phyloP scores from a whole-genome alignment of 2,329 filamentous ascomycete genomes.

The Venturia asperata region DNA sequence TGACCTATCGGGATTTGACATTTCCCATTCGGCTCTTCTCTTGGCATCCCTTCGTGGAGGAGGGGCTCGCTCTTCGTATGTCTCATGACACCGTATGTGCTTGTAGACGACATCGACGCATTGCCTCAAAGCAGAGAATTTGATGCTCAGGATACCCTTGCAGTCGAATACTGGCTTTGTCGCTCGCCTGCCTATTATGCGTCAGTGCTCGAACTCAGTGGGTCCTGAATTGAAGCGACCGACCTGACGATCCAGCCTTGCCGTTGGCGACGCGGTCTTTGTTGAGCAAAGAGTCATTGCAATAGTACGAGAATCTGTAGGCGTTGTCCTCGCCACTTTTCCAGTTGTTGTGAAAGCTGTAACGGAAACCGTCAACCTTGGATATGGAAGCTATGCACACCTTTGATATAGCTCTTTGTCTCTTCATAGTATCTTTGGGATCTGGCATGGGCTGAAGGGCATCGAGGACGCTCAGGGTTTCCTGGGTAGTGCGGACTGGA shows the following conservation, averaged over 20 bases:
- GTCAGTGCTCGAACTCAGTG: background rate
- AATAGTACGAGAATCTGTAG: constrained; percentile 43
- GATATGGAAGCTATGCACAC: constrained; percentile 39
- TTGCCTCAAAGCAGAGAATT: constrained; percentile 39
- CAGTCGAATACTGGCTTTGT: constrained; percentile 45
- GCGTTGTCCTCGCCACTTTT: constrained; percentile 40
- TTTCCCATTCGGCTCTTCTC: constrained; percentile 31
- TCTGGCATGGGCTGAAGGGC: constrained; percentile 31
- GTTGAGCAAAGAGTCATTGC: constrained; percentile 45
- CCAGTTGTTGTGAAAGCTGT: constrained; percentile 46
- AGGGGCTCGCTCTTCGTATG: constrained; percentile 39
- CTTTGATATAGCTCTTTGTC: constrained; percentile 42
- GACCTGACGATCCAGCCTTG: constrained; percentile 33
- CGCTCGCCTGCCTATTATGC: constrained; percentile 22
- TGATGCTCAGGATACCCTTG: constrained; percentile 41
- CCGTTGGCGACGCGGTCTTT: constrained; percentile 44
- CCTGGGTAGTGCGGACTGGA: constrained; percentile 23
- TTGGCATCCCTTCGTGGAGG: constrained; percentile 36
- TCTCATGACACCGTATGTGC: constrained; percentile 41
- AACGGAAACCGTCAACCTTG: constrained; percentile 40
- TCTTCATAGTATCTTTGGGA: constrained; percentile 37
- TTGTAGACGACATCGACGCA: constrained; percentile 41
- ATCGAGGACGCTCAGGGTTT: constrained; percentile 28
- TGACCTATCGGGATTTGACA: constrained; percentile 30
- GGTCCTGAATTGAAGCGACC: constrained; percentile 20